These are phyloP conservation scores for Calocybe cyanea DNA, from an alignment of 768 basidiomycete genomes.

Conservation along the genomic window DNA sequence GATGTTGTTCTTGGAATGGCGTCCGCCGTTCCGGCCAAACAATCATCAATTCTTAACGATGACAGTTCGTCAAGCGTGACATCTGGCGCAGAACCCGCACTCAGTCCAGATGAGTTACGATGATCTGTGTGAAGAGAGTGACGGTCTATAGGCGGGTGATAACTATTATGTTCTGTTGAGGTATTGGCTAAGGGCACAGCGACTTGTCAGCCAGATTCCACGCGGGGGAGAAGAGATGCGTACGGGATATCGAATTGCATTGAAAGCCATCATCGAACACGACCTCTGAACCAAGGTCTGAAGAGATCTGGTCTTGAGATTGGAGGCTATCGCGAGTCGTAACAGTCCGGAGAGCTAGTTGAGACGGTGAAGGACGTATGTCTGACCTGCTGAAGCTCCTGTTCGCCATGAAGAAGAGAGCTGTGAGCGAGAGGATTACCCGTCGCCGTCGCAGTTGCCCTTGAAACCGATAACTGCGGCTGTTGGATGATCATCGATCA, in stretches of 20 bases:
- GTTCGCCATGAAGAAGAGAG: slow-evolving; percentile 24
- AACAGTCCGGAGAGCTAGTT: slow-evolving; percentile 10
- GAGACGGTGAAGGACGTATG: slow-evolving; percentile 20
- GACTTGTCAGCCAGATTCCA: background rate
- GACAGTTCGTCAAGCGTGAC: slow-evolving; percentile 48
- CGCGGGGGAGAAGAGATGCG: slow-evolving; percentile 6
- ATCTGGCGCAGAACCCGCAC: slow-evolving; percentile 41
- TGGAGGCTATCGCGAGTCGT: slow-evolving; percentile 13
- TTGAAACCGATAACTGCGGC: too few species aligned
- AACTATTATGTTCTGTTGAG: slow-evolving; percentile 44
- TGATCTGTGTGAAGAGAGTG: slow-evolving; percentile 29
- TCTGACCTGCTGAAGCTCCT: slow-evolving; percentile 23
- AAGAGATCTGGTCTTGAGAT: slow-evolving; percentile 12
- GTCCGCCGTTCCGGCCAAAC: slow-evolving; percentile 25
- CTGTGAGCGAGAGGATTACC: background rate
- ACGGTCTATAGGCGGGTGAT: slow-evolving; percentile 35
- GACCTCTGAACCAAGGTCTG: slow-evolving; percentile 13
- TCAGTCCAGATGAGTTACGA: slow-evolving; percentile 20
- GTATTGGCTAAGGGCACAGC: slow-evolving; percentile 11
- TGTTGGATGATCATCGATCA: too few species aligned
- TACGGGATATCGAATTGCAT: slow-evolving; percentile 15
- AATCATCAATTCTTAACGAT: slow-evolving; percentile 47
- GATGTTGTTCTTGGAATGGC: slow-evolving; percentile 53
- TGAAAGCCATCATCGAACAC: slow-evolving; percentile 19
- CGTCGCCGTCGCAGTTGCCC: background rate